These are phyloP conservation scores for Malassezia nana DNA, from an alignment of 1,284 basidiomycete genomes.

Conservation along the genomic window DNA sequence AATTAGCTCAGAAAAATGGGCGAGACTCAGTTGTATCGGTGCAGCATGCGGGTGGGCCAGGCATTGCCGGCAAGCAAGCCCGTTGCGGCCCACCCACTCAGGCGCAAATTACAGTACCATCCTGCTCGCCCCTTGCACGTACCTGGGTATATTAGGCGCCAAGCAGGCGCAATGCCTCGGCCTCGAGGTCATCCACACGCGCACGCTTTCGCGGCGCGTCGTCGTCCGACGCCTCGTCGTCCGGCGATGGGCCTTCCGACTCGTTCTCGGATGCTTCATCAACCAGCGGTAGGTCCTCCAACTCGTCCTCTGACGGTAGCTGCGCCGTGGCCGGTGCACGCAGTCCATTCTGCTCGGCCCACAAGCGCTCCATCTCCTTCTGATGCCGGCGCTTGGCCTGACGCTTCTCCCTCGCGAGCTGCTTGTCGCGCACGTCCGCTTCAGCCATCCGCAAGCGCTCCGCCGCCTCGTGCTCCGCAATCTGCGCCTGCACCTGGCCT, in stretches of 20 bases:
- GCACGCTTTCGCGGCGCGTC: conserved; percentile 7
- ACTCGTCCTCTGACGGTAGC: conserved; percentile 21
- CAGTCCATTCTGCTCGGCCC: conserved; percentile 32
- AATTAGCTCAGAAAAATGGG: neutral
- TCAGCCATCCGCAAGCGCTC: conserved; percentile 78
- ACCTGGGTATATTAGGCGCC: conserved; percentile 15
- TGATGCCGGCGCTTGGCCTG: conserved; percentile 58
- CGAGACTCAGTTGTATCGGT: conserved; percentile 15
- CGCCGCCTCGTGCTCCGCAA: conserved; percentile 61
- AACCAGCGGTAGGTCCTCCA: conserved; percentile 49
- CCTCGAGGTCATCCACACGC: conserved; percentile 3
- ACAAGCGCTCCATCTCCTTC: conserved; percentile 69
- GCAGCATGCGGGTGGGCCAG: conserved; percentile 30
- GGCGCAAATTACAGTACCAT: conserved; percentile 45
- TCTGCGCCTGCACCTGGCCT: conserved; percentile 63
- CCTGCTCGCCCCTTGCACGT: conserved; percentile 16
- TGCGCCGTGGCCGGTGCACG: conserved; percentile 14
- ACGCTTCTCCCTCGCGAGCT: conserved; percentile 37
- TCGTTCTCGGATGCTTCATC: conserved; percentile 47
- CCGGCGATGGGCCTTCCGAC: too few species aligned
- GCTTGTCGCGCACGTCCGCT: conserved; percentile 52
- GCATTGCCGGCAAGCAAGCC: conserved; percentile 37
- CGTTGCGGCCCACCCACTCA: conserved; percentile 27
- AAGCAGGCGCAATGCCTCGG: conserved; percentile 26
- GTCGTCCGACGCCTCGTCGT: neutral